Base-by-base conservation (phyloP, 257 asterid genomes). In the Plantago elongata region DNA sequence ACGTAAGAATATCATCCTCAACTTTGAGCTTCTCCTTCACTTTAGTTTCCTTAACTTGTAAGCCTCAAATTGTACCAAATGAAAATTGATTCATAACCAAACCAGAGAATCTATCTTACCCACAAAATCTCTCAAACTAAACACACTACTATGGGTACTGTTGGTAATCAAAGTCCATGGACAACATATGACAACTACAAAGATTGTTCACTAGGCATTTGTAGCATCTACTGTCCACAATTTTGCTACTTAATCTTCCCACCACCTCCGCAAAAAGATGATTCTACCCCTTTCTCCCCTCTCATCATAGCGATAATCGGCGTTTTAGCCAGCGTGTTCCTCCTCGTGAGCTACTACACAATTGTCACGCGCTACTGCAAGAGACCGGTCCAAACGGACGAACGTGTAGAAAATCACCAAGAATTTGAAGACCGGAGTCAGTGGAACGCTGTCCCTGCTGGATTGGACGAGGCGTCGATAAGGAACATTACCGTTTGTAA, bases 141-240 rank as follows among this genome's bases (percentile, higher is more conserved):
- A 34, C 40, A 34, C 40, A 34, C 1, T 34, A 34, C 4, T 34
- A 62, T 87, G 96, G 94, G 86, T 11, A 75, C 91, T 15, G 66
- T 51, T 3, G 88, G 83, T 2, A 78, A 73, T 30, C 81, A 69
- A 29, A 84, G 69, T 71, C 69, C 95, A 3, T 83, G 90, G 93
- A 57, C 91, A 58, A 85, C 95, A 7, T 82, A 79, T 68, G 72
- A 81, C 29, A 60, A 64, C 62, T 72, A 66, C 45, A 77, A 44
- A 47, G 95, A 84, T 37, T 92, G 98, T 57, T 75, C 98, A 59
- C 73, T 70, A 51, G 84, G 76, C 9, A 64, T 88, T 13, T 91
- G 98, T 81, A 88, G 82, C 83, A 60, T 78, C 5, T 82, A 81
- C 63, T 91, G 98, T 66, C 88, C 94, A 14, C 95, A 84, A 27